Conservation (phyloP, 208 protist species). For the Leishmania aethiopica region DNA sequence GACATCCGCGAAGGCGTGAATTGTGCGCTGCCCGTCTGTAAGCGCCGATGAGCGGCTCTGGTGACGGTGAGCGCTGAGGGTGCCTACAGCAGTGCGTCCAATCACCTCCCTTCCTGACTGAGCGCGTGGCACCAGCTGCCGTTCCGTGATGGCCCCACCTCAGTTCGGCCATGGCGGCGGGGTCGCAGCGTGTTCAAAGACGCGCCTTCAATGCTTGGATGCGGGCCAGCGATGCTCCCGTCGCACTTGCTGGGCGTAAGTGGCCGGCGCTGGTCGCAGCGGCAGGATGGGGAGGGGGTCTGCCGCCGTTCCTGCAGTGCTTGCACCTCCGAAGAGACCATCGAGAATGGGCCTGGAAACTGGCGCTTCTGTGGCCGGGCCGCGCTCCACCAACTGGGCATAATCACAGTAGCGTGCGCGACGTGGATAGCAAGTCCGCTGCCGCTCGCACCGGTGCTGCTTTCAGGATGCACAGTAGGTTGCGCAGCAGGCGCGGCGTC, state of each 20-base stretch:
- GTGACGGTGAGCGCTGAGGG: not conserved
- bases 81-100: not conserved
- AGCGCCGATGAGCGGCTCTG: slow-evolving; percentile 7
- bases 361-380: not conserved
- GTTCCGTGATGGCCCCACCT: not conserved
- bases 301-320: not conserved
- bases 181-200: not conserved
- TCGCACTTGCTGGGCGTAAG: not conserved
- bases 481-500: not conserved
- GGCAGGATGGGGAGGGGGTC: not conserved
- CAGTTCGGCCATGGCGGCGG: not conserved
- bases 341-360: not conserved
- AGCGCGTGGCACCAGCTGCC: not conserved
- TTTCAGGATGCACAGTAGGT: not conserved
- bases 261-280: not conserved
- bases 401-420: not conserved
- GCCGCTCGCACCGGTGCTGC: not conserved
- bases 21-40: slow-evolving; percentile 13
- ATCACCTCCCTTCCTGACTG: not conserved
- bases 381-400: not conserved
- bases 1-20: slow-evolving; percentile 15
- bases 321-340: not conserved
- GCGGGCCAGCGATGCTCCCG: not conserved
- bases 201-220: not conserved
- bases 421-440: not conserved